Conservation (phyloP, 352 stramenopile species). For the Phytophthora cactorum region DNA sequence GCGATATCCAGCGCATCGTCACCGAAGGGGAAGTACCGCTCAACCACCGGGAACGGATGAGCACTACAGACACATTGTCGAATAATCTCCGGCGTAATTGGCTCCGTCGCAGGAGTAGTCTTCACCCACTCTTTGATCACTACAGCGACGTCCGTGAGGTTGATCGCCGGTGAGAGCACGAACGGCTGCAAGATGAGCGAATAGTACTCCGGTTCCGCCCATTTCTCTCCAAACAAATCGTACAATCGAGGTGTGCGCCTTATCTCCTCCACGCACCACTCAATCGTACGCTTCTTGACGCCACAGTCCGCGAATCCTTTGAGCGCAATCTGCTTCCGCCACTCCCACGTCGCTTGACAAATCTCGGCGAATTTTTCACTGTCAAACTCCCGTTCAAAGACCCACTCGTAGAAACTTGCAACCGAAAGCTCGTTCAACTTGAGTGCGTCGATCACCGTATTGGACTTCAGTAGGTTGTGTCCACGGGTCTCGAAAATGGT, state of each 20-base stretch:
- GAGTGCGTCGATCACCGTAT: conserved; percentile 27
- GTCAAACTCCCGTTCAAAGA: conserved; percentile 33
- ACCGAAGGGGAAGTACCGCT: conserved; percentile 32
- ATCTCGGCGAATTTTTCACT: conserved; percentile 18
- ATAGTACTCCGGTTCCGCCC: conserved; percentile 37
- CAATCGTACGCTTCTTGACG: conserved; percentile 26
- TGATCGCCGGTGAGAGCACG: conserved; percentile 41
- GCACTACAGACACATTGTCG: conserved; percentile 38
- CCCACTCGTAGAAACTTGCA: conserved; percentile 38
- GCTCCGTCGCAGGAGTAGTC: conserved; percentile 10
- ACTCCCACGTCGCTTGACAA: conserved; percentile 41
- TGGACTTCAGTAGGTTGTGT: conserved; percentile 20
- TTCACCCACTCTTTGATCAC: conserved; percentile 29
- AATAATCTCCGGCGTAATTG: conserved; percentile 33
- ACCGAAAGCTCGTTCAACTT: conserved; percentile 33
- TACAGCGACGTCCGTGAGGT: conserved; percentile 39
- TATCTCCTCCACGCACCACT: conserved; percentile 40
- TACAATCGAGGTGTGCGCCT: conserved; percentile 27
- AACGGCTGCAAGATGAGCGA: conserved; percentile 47
- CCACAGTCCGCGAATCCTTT: conserved; percentile 32
- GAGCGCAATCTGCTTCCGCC: conserved; percentile 39
- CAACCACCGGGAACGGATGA: conserved; percentile 39
- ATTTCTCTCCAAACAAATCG: conserved; percentile 35
- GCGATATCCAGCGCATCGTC: conserved; percentile 22
- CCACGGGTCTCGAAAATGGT: conserved; percentile 32